These are phyloP conservation scores for Metschnikowia bowlesiae DNA, from an alignment of 805 yeast genomes.

Conservation along the genomic window DNA sequence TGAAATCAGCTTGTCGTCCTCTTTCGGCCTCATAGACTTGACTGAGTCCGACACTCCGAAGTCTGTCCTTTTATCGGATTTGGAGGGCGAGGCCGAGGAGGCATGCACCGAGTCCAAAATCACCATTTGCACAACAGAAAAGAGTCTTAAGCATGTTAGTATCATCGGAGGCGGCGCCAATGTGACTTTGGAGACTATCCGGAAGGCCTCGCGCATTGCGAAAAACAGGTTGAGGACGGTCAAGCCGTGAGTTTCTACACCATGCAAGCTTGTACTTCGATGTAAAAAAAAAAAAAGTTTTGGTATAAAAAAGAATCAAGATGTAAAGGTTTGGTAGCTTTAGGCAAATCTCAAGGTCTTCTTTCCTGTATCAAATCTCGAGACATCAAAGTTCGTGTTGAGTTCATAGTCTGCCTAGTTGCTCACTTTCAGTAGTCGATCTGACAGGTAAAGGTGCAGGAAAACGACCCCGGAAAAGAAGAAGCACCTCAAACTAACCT, in stretches of 20 bases:
- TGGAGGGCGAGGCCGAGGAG: constrained; percentile 86
- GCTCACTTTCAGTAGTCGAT: background rate
- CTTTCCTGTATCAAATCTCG: background rate
- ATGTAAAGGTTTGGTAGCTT: too few species aligned
- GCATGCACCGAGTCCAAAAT: constrained; percentile 51
- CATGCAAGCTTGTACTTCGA: background rate
- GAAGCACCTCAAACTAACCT: background rate
- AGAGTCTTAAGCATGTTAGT: constrained; percentile 40
- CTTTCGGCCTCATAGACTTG: constrained; percentile 56
- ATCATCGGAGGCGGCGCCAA: constrained; percentile 47
- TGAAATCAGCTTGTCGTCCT: constrained; percentile 42
- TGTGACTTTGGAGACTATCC: constrained; percentile 45
- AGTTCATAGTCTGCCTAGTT: too few species aligned
- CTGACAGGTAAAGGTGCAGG: background rate
- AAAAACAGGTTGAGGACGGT: constrained; percentile 37
- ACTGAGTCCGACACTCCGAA: constrained; percentile 7
- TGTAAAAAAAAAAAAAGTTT: too few species aligned
- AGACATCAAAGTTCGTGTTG: too few species aligned
- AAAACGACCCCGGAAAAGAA: constrained; percentile 2
- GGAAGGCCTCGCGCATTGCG: constrained; percentile 45
- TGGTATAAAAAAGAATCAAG: too few species aligned
- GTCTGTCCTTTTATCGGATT: constrained; percentile 57
- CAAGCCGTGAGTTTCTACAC: background rate
- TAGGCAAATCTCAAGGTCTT: too few species aligned
- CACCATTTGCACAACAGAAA: constrained; percentile 35